A percentile compares a stretch with the other conserved stretches of the same genome.
Evolutionary conservation across 805 yeast species (phyloP).

Genomic region (Metschnikowia anglica): DNA sequence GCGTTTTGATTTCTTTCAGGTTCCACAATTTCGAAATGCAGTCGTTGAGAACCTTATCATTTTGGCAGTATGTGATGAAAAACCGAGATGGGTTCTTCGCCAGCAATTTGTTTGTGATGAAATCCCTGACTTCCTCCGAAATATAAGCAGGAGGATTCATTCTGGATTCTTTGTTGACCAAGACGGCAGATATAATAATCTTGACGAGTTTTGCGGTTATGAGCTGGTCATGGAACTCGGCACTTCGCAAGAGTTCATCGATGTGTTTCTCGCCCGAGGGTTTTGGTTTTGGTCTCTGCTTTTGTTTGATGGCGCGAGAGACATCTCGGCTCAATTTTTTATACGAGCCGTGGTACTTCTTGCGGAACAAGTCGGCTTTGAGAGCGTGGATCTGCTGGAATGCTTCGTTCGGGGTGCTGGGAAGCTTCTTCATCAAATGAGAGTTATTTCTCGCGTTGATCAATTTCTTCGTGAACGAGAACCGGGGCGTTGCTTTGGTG

Average conservation of each 20-base stretch:
- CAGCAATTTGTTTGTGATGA: constrained; percentile 29
- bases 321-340: constrained; percentile 43
- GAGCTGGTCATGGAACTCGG: constrained; percentile 24
- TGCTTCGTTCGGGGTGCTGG: constrained; percentile 45
- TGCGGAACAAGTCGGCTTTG: constrained; percentile 45
- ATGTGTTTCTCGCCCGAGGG: constrained; percentile 17
- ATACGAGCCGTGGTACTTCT: constrained; percentile 49
- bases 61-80: constrained; percentile 42
- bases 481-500: constrained; percentile 45
- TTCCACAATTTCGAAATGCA: constrained; percentile 50
- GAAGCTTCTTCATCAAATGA: constrained; percentile 42
- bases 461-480: constrained; percentile 47
- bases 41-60: constrained; percentile 42
- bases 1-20: constrained; percentile 36
- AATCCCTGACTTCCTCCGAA: constrained; percentile 25
- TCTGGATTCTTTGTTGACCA: constrained; percentile 31
- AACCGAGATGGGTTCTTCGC: constrained; percentile 48
- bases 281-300: constrained; percentile 12
- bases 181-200: constrained; percentile 26
- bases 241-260: constrained; percentile 23
- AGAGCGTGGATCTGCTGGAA: constrained; percentile 43
- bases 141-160: constrained; percentile 38
- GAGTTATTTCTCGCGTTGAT: constrained; percentile 45
- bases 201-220: constrained; percentile 36
- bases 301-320: constrained; percentile 21